phyloP scores from a whole-genome alignment of 1,284 basidiomycete genomes.

The Takashimella koratensis region DNA sequence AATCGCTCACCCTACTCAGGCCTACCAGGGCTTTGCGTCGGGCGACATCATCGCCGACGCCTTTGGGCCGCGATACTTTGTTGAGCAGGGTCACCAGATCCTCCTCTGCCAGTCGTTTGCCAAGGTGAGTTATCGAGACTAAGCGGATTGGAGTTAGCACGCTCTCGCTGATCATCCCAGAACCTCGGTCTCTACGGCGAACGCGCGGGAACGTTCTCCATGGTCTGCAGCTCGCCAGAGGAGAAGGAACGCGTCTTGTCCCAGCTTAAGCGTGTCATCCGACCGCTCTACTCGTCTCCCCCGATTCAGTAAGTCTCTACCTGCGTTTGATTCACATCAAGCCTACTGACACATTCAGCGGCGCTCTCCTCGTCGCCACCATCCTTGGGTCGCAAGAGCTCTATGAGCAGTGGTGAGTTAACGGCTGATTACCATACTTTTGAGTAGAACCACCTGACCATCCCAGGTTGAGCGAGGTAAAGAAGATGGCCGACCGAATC shows the following conservation, averaged over 20 bases:
- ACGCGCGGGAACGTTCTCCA: constrained; percentile 87
- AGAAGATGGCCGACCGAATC: constrained; percentile 93
- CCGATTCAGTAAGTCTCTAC: constrained; percentile 63
- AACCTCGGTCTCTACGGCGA: constrained; percentile 99
- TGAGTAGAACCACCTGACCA: background rate
- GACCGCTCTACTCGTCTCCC: constrained; percentile 98
- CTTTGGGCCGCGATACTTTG: constrained; percentile 94
- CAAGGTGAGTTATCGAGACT: constrained; percentile 55
- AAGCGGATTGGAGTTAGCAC: background rate
- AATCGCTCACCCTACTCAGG: constrained; percentile 63
- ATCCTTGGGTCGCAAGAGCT: constrained; percentile 74
- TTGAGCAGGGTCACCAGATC: constrained; percentile 78
- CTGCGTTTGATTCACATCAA: background rate
- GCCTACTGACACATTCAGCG: constrained; percentile 49
- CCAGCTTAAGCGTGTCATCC: constrained; percentile 92
- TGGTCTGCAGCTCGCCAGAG: constrained; percentile 67
- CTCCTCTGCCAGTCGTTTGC: constrained; percentile 92
- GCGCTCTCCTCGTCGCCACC: constrained; percentile 81
- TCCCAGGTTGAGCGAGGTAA: constrained; percentile 68
- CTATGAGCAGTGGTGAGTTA: constrained; percentile 72
- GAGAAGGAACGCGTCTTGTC: constrained; percentile 86
- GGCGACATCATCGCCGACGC: constrained; percentile 85
- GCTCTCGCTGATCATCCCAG: constrained; percentile 29
- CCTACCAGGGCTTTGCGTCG: constrained; percentile 93
- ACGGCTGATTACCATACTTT: too few relatives aligned